Evolutionary conservation across 495 filamentous ascomycete genomes (phyloP).

Genomic region (Haplographium delicatum): DNA sequence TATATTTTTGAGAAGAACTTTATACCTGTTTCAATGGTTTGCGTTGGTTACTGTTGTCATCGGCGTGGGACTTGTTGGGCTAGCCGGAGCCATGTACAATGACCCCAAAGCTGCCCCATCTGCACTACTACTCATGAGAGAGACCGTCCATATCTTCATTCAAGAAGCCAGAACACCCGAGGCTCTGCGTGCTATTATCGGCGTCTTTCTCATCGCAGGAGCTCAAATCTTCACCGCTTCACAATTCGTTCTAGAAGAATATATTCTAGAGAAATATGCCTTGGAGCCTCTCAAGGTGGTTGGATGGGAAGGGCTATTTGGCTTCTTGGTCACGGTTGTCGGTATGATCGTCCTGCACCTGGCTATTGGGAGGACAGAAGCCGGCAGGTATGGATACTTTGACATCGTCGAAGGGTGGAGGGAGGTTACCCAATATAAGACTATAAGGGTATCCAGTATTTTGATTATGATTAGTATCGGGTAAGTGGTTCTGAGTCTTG

Average conservation of each 20-base stretch:
- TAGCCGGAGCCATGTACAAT: constrained; percentile 76
- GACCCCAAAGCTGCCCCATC: constrained; percentile 45
- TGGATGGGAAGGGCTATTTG: constrained; percentile 94
- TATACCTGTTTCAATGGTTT: constrained; percentile 83
- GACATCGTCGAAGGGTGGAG: constrained; percentile 79
- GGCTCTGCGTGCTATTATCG: constrained; percentile 67
- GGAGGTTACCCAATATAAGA: constrained; percentile 64
- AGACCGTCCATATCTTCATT: constrained; percentile 13
- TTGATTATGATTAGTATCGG: constrained; percentile 97
- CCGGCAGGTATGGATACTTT: constrained; percentile 78
- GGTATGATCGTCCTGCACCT: constrained; percentile 78
- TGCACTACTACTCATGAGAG: constrained; percentile 9
- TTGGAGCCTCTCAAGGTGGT: constrained; percentile 89
- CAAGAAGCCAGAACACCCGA: constrained; percentile 43
- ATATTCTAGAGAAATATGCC: constrained; percentile 81
- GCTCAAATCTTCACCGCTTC: constrained; percentile 96
- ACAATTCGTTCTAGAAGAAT: constrained; percentile 95
- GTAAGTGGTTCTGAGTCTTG: constrained; percentile 43
- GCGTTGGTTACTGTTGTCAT: constrained; percentile 80
- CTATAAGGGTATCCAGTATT: constrained; percentile 67
- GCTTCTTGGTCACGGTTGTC: constrained; percentile 75
- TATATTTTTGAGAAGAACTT: constrained; percentile 71
- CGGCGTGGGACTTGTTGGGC: constrained; percentile 84
- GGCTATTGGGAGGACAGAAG: constrained; percentile 64
- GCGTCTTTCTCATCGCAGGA: constrained; percentile 81